Percentiles rank a stretch among this genome's conserved stretches.
phyloP scores from a whole-genome alignment of 371 early-diverging fungal species.

The Mucor racemosus region DNA sequence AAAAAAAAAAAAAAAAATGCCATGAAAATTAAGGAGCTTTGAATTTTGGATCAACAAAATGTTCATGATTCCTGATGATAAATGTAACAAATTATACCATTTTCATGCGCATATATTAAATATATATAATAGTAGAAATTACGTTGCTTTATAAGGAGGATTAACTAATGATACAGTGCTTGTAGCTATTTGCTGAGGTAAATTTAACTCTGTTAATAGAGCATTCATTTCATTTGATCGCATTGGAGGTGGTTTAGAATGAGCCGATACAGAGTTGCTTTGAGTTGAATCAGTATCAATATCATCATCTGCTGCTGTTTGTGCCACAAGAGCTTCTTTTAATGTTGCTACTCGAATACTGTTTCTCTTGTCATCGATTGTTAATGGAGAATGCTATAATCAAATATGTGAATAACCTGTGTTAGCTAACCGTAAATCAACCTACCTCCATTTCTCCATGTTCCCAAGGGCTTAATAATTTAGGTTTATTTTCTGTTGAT shows the following conservation, averaged over 20 bases:
- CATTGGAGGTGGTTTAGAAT: not conserved
- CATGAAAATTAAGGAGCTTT: not conserved
- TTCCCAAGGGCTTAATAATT: constrained; percentile 28
- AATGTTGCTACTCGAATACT: constrained; percentile 51
- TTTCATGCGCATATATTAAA: not conserved
- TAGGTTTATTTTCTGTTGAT: constrained; percentile 16
- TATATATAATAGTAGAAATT: not conserved
- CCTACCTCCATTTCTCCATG: constrained; percentile 7
- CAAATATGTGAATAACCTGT: not conserved
- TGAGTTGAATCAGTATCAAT: constrained; percentile 22
- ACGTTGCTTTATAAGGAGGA: constrained; percentile 28
- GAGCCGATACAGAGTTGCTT: constrained; percentile 13
- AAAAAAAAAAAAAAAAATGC: not conserved
- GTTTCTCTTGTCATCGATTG: constrained; percentile 2
- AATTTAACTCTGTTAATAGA: constrained; percentile 18
- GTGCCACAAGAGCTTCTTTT: constrained; percentile 39
- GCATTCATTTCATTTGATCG: constrained; percentile 18
- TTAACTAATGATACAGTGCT: constrained; percentile 29
- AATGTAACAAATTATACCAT: too few relatives aligned
- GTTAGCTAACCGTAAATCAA: not conserved
- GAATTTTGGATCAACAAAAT: too few relatives aligned
- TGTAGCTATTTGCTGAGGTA: constrained; percentile 5
- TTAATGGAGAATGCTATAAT: not conserved
- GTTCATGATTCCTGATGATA: too few relatives aligned
- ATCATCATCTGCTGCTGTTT: not conserved